Conservation (phyloP, 2,329 filamentous ascomycete species). For the Hymenoscyphus infarciens region DNA sequence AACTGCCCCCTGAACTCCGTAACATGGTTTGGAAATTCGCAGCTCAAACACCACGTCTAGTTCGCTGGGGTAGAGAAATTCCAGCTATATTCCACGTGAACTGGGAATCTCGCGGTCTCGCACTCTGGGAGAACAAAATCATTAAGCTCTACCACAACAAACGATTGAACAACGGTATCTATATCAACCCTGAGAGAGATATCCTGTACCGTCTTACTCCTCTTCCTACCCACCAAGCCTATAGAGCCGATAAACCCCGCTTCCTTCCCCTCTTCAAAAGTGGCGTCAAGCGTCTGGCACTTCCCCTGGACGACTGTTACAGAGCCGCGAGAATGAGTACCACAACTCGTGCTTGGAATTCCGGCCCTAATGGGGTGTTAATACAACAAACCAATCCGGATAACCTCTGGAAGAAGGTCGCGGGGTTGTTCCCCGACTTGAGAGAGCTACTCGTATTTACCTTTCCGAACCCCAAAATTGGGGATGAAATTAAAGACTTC, state of each 20-base stretch:
- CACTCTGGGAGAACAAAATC: background rate
- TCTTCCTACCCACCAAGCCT: background rate
- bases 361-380: background rate
- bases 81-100: background rate
- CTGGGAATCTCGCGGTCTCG: background rate
- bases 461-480: background rate
- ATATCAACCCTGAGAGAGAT: background rate
- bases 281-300: background rate
- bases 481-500: background rate
- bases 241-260: background rate
- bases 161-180: background rate
- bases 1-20: background rate
- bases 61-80: background rate
- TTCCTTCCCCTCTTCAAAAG: background rate
- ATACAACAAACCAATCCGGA: background rate
- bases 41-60: background rate
- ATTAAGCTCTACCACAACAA: background rate
- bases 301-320: background rate
- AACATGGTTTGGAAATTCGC: background rate
- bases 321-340: background rate
- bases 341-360: background rate
- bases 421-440: background rate
- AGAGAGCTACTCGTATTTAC: background rate
- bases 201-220: background rate
- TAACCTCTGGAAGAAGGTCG: background rate